Conservation (phyloP, 2,329 filamentous ascomycete species). For the Ampelomyces quisqualis region DNA sequence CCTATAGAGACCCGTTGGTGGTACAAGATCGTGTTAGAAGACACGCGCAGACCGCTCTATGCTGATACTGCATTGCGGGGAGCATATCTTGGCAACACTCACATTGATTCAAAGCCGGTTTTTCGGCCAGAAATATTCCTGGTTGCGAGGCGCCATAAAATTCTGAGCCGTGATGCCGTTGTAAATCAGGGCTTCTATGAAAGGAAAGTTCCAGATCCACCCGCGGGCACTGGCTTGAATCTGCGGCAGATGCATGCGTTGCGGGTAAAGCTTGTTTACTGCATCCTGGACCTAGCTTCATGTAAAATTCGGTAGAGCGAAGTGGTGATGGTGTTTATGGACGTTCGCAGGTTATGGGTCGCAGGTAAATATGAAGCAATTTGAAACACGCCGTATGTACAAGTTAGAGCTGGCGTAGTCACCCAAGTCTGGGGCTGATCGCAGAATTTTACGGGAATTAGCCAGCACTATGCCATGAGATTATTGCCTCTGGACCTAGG, state of each 20-base stretch:
- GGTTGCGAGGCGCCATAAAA: no score
- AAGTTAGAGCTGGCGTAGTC: neutral
- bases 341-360: slow-evolving; percentile 22
- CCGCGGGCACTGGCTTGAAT: slow-evolving; percentile 2
- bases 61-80: no score
- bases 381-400: slow-evolving; percentile 8
- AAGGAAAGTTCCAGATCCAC: slow-evolving; percentile 10
- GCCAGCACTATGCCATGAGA: no score
- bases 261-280: slow-evolving; percentile 35
- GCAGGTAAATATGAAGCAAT: slow-evolving; percentile 34
- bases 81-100: no score
- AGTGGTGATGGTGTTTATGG: slow-evolving; percentile 3
- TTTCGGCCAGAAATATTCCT: no score
- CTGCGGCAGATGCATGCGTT: slow-evolving; percentile 34
- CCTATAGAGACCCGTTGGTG: slow-evolving; percentile 20
- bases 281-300: slow-evolving; percentile 14
- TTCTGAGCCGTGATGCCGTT: neutral
- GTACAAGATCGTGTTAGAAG: slow-evolving; percentile 20
- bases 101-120: no score
- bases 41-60: no score
- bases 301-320: slow-evolving; percentile 21
- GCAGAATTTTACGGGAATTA: no score
- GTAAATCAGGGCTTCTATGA: neutral
- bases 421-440: neutral
- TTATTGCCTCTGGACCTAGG: no score